Percentiles rank a stretch among this genome's conserved stretches.
Evolutionary conservation across 306 rosid species (phyloP).

Genomic region (Lagenaria siceraria): DNA sequence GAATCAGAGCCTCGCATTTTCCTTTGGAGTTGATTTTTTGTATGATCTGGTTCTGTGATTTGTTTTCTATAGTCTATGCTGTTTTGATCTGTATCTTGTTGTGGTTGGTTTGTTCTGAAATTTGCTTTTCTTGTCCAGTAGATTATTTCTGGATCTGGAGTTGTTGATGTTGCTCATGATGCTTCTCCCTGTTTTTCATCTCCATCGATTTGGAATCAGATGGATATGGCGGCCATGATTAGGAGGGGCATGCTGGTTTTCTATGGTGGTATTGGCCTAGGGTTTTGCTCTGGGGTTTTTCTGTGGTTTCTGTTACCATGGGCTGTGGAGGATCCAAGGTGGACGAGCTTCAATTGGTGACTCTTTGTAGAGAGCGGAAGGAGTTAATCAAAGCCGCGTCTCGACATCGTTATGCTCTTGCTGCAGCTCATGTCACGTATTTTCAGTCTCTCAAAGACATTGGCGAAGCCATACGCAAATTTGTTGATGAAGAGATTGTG

Average conservation of each 20-base stretch:
- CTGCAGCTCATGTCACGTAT: constrained; percentile 79
- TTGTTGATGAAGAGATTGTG: constrained; percentile 70
- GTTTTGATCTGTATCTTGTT: neutral
- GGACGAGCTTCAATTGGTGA: constrained; percentile 75
- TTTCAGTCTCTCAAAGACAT: constrained; percentile 62
- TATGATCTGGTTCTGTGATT: neutral
- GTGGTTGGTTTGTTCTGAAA: neutral
- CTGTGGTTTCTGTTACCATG: constrained; percentile 29
- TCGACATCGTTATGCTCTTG: constrained; percentile 70
- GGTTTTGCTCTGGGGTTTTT: constrained; percentile 12
- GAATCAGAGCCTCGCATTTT: neutral
- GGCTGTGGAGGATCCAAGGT: constrained; percentile 88
- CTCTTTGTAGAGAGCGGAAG: constrained; percentile 62
- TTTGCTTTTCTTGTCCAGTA: constrained; percentile 9
- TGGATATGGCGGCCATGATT: constrained; percentile 28
- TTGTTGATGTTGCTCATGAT: constrained; percentile 18
- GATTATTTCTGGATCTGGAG: constrained; percentile 19
- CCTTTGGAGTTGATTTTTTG: neutral
- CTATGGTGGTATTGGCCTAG: neutral
- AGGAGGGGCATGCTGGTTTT: neutral
- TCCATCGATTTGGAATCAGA: constrained; percentile 23
- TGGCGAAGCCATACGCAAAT: constrained; percentile 65
- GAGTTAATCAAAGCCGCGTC: constrained; percentile 61
- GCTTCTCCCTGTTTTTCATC: constrained; percentile 13
- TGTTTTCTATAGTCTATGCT: neutral